Conservation (phyloP, 805 yeast genomes). For the Dipodascus geniculatus region DNA sequence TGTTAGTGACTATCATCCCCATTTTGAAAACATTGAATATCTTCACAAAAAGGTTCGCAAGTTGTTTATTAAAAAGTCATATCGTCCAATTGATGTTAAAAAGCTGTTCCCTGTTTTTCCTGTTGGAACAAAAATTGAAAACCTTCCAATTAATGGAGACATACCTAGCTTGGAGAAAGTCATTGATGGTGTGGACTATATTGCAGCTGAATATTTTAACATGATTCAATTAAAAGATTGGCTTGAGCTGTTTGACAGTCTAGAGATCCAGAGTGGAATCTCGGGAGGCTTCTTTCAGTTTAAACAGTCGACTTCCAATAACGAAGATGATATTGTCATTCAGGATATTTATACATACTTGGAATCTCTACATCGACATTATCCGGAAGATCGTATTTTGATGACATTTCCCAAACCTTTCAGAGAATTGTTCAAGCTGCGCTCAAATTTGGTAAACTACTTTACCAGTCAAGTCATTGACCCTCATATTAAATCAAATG, state of each 20-base stretch:
- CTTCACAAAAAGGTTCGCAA: conserved; percentile 58
- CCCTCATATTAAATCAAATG: conserved; percentile 39
- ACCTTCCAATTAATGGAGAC: conserved; percentile 9
- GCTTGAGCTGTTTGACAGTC: conserved; percentile 59
- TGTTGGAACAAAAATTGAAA: conserved; percentile 11
- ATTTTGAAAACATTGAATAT: conserved; percentile 20
- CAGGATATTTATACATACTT: conserved; percentile 65
- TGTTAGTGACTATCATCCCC: conserved; percentile 10
- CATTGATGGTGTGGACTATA: conserved; percentile 49
- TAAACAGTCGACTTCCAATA: conserved; percentile 27
- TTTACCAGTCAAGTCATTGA: conserved; percentile 56
- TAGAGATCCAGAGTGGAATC: conserved; percentile 58
- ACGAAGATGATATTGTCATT: conserved; percentile 46
- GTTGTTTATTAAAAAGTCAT: conserved; percentile 31
- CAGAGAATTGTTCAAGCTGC: conserved; percentile 51
- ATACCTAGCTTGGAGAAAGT: conserved; percentile 38
- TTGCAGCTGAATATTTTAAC: conserved; percentile 45
- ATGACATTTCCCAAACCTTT: conserved; percentile 58
- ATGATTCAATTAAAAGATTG: conserved; percentile 60
- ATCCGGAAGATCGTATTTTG: conserved; percentile 22
- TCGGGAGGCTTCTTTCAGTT: conserved; percentile 48
- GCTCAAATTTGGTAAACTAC: conserved; percentile 52
- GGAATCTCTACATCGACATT: conserved; percentile 34
- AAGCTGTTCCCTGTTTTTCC: conserved; percentile 15
- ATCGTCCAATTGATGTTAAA: conserved; percentile 23